phyloP scores from a whole-genome alignment of 306 rosid species.

The Corylus americana region DNA sequence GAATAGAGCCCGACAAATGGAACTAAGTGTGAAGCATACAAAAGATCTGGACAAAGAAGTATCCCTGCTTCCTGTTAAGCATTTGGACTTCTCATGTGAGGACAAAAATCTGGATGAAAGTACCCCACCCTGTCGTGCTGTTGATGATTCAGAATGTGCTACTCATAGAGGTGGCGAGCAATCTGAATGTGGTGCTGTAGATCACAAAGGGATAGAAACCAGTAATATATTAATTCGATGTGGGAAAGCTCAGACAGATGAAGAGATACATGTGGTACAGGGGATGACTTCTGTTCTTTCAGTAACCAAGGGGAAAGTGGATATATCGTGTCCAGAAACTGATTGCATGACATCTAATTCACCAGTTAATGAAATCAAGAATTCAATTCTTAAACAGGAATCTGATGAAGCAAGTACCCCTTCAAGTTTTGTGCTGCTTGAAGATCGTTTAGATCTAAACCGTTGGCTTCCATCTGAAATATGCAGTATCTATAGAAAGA shows the following conservation, averaged over 20 bases:
- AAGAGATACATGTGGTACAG: constrained; percentile 35
- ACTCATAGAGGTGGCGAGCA: constrained; percentile 35
- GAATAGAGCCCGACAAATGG: constrained; percentile 29
- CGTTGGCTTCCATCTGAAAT: constrained; percentile 89
- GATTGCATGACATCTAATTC: constrained; percentile 43
- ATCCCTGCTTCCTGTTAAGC: constrained; percentile 75
- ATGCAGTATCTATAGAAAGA: constrained; percentile 72
- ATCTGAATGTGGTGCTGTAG: constrained; percentile 36
- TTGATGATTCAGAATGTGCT: constrained; percentile 30
- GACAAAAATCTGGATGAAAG: constrained; percentile 57
- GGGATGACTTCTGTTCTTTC: constrained; percentile 36
- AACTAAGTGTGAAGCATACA: constrained; percentile 38
- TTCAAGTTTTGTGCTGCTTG: constrained; percentile 53
- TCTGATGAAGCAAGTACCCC: constrained; percentile 63
- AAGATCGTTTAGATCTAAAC: constrained; percentile 56
- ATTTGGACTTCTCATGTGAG: constrained; percentile 84
- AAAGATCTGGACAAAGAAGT: constrained; percentile 51
- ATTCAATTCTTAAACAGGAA: constrained; percentile 33
- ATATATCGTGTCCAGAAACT: constrained; percentile 30
- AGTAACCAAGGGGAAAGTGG: constrained; percentile 29
- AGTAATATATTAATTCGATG: constrained; percentile 3
- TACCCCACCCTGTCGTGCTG: constrained; percentile 30
- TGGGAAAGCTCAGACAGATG: constrained; percentile 34
- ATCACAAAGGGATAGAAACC: constrained; percentile 13
- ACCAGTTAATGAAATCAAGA: constrained; percentile 38